phyloP scores from a whole-genome alignment of 495 filamentous ascomycete genomes.

The Neurospora sp. region DNA sequence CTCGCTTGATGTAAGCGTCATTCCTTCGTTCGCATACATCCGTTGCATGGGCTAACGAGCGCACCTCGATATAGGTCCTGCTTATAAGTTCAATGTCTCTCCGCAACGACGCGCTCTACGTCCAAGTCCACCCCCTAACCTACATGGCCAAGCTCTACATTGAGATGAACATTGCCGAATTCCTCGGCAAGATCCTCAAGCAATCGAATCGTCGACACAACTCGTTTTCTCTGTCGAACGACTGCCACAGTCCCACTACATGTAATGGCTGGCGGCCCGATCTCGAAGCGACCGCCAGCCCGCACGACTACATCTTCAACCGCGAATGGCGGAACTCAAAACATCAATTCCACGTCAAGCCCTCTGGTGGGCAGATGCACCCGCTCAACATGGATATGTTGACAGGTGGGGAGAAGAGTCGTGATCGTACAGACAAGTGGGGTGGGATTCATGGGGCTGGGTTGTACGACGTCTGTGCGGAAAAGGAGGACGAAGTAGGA shows the following conservation, averaged over 20 bases:
- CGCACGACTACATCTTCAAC: neutral
- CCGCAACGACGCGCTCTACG: slow-evolving; percentile 25
- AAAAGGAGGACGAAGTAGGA: neutral
- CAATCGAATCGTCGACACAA: neutral
- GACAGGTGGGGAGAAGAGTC: neutral
- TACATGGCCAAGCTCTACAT: slow-evolving; percentile 43
- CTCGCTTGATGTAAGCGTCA: slow-evolving; percentile 31
- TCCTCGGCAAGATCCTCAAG: slow-evolving; percentile 30
- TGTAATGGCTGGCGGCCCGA: neutral
- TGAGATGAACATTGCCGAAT: slow-evolving; percentile 44
- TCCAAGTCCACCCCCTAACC: slow-evolving; percentile 42
- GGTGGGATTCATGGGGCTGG: neutral
- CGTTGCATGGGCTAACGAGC: neutral
- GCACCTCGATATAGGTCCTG: slow-evolving; percentile 4
- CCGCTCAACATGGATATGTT: slow-evolving; percentile 5
- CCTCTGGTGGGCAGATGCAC: slow-evolving; percentile 8
- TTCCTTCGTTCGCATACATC: neutral
- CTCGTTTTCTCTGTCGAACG: neutral
- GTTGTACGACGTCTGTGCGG: neutral
- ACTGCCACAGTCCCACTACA: neutral
- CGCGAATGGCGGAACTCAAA: slow-evolving; percentile 3
- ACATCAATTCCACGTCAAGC: neutral
- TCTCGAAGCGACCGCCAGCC: neutral
- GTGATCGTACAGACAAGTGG: neutral
- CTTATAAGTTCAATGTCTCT: slow-evolving; percentile 24